These are phyloP conservation scores for Ogataea hybrid DNA, from an alignment of 1,139 yeast species.

Conservation along the genomic window DNA sequence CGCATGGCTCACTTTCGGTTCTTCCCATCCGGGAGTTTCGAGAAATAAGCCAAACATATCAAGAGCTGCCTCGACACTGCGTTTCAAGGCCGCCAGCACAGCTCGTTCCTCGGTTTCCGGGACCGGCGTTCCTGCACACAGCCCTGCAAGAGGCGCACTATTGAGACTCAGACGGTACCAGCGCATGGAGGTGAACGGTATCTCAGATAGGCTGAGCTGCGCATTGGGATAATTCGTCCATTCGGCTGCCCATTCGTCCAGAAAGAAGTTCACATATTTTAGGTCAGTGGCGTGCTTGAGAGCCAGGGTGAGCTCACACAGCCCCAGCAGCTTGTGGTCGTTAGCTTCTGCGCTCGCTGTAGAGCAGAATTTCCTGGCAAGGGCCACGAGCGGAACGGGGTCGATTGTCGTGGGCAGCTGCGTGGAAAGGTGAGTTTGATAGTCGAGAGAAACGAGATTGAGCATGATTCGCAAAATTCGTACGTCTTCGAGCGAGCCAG, in stretches of 20 bases:
- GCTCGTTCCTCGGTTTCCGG: constrained; percentile 11
- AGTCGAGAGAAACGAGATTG: constrained; percentile 16
- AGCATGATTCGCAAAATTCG: constrained; percentile 14
- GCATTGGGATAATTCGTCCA: constrained; percentile 9
- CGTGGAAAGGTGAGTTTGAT: constrained; percentile 17
- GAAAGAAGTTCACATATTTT: constrained; percentile 11
- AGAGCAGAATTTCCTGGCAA: constrained; percentile 10
- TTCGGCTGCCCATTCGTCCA: constrained; percentile 15
- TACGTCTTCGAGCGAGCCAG: constrained; percentile 8
- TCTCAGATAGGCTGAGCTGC: constrained; percentile 6
- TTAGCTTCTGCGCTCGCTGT: constrained; percentile 10
- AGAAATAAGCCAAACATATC: constrained; percentile 18
- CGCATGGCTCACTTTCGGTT: background rate
- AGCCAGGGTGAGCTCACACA: constrained; percentile 15
- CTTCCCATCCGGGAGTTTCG: no score
- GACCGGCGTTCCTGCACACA: constrained; percentile 8
- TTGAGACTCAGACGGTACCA: constrained; percentile 17
- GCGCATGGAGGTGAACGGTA: constrained; percentile 20
- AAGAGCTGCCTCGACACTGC: constrained; percentile 17
- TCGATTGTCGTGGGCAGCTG: constrained; percentile 17
- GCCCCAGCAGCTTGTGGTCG: constrained; percentile 16
- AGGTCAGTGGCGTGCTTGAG: constrained; percentile 1
- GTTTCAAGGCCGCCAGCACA: constrained; percentile 12
- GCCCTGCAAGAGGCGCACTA: constrained; percentile 10
- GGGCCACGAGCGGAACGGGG: constrained; percentile 14